Base-by-base conservation (phyloP, 306 rosid species). In the Cicer cuneatum region DNA sequence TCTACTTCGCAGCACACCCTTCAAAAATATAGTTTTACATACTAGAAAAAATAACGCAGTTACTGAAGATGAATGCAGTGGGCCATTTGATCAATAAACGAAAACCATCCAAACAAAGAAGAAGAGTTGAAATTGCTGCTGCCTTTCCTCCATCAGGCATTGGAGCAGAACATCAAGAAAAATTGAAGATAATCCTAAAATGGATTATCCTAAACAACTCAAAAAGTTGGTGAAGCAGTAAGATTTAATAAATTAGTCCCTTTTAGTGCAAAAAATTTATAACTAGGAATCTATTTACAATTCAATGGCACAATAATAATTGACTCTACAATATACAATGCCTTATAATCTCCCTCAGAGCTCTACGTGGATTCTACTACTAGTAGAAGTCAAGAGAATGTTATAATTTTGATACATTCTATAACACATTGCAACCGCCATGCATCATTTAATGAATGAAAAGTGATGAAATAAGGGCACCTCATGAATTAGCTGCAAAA, bases 401-500 rank as follows among this genome's bases (percentile, higher is more conserved):
- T 51, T 38, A 45, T 51, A 49, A 70, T 67, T 61, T 63, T 67
- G 58, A 72, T 62, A 64, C 63, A 37, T 51, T 46, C 18, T 16
- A 29, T 11, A 74, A 12, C 14, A 46, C 47, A 24, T 1, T 57
- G 41, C 18, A 62, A 38, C 57, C 40, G 19, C 39, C 58, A 45
- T 41, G 58, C 58, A 41, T 64, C 62, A 19, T 16, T 49, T 64
- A 21, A 12, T 15, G 38, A 61, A 67, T 75, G 42, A 66, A 41
- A 41, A 61, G 42, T 11, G 47, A 72, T 10, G 33, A 70, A 51
- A 49, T 6, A 35, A 53, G 40, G 13, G 57, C 43, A 60, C 68
- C 73, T 92, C 84, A 90, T 6, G 91, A 76, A 59, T 83, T 88
- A 14, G 96, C 92, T 8, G 98, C 98, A 82, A 93, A 91, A 83